Percentiles rank a stretch among this genome's conserved stretches.
phyloP scores from a whole-genome alignment of 371 early-diverging fungal genomes.

The Lichtheimia hyalospora region DNA sequence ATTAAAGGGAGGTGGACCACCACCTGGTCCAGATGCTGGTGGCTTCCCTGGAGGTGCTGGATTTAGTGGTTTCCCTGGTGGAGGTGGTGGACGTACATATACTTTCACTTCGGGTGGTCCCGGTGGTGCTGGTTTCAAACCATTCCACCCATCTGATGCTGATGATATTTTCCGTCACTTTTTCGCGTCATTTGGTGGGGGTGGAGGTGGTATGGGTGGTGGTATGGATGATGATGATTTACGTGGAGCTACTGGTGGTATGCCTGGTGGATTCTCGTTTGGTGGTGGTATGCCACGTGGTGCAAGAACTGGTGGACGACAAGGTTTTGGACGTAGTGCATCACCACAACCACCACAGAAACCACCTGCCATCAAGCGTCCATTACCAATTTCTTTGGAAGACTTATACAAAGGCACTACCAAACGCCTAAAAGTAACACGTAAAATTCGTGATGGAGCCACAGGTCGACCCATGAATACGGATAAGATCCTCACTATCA shows the following conservation, averaged over 20 bases:
- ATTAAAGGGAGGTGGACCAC: conserved; percentile 65
- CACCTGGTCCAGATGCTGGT: conserved; percentile 31
- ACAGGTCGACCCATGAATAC: conserved; percentile 49
- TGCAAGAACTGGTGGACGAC: conserved; percentile 10
- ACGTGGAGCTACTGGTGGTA: conserved; percentile 39
- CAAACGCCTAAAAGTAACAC: conserved; percentile 93
- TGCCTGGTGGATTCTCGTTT: conserved; percentile 30
- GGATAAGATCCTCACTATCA: conserved; percentile 86
- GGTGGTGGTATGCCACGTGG: conserved; percentile 23
- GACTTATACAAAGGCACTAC: conserved; percentile 91
- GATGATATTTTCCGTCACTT: conserved; percentile 91
- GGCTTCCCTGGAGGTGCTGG: conserved; percentile 42
- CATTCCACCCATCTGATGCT: conserved; percentile 83
- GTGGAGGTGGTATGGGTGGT: conserved; percentile 42
- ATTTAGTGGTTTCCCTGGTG: conserved; percentile 49
- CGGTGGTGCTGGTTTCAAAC: conserved; percentile 63
- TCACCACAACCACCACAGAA: conserved; percentile 30
- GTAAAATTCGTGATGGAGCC: conserved; percentile 57
- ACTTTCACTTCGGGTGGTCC: conserved; percentile 55
- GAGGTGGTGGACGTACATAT: conserved; percentile 46
- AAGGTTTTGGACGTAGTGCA: conserved; percentile 8
- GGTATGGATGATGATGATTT: conserved; percentile 24
- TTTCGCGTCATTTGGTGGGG: conserved; percentile 73
- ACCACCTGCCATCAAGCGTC: conserved; percentile 64
- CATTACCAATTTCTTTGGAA: conserved; percentile 83